Conservation (phyloP, 768 basidiomycete species). For the Kwoniella shandongensis region DNA sequence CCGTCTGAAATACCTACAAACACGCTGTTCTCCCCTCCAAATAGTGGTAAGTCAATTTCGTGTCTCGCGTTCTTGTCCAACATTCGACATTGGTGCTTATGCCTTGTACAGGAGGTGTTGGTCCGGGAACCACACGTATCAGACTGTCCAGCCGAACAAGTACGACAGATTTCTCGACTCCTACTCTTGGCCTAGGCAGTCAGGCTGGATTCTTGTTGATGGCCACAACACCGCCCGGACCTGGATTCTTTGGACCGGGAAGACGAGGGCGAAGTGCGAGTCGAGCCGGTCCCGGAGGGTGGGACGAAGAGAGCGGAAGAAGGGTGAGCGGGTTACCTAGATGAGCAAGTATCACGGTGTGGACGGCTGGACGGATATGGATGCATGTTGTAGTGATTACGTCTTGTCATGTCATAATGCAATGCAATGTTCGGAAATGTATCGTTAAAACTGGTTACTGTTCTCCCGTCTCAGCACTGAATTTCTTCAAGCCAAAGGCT, state of each 20-base stretch:
- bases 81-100: too few species aligned
- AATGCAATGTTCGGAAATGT: too few species aligned
- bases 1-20: background rate
- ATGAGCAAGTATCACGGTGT: background rate
- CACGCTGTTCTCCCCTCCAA: too few species aligned
- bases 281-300: background rate
- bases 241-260: background rate
- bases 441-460: too few species aligned
- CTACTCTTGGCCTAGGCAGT: conserved; percentile 30
- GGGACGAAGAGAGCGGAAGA: conserved; percentile 3
- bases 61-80: too few species aligned
- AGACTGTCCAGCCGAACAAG: background rate
- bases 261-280: conserved; percentile 24
- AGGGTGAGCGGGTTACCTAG: conserved; percentile 2
- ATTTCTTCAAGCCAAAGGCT: conserved; percentile 2
- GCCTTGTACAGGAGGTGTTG: too few species aligned
- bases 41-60: too few species aligned
- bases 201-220: conserved; percentile 46
- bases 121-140: too few species aligned
- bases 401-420: background rate
- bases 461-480: too few species aligned
- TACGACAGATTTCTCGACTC: background rate
- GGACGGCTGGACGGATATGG: too few species aligned
- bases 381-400: too few species aligned
- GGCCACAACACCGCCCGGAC: conserved; percentile 37